Base-by-base conservation (phyloP, 306 rosid genomes). In the Cyamopsis tetragonoloba region DNA sequence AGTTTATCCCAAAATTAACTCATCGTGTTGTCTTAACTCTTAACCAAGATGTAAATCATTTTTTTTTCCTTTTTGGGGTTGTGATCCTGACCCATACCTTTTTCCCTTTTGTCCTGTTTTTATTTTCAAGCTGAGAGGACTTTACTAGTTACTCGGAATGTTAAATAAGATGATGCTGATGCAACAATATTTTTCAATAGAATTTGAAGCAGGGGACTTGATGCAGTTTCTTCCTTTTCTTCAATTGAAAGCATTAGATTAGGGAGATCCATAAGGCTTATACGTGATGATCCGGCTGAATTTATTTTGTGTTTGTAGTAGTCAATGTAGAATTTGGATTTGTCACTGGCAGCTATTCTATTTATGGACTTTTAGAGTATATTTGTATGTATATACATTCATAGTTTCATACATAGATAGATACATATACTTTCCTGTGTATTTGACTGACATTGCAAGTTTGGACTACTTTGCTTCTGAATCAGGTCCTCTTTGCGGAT, bases 401-500 rank as follows among this genome's bases (percentile, higher is more conserved):
- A n/a, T n/a, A n/a, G n/a, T n/a, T n/a, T n/a, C n/a, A n/a, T n/a
- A n/a, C n/a, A n/a, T n/a, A n/a, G n/a, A n/a, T n/a, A n/a, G n/a
- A 8, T 30, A 47, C 43, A 34, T 49, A 27, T 24, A 48, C 14
- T 43, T 49, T 44, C 34, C 30, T 15, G 2, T 54, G 27, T 41
- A 47, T 30, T 68, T 84, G 8, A 24, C 68, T 55, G 20, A 71
- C 10, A 20, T 34, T 14, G 34, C 57, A 28, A 5, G 46, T 47
- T 71, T 66, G 47, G 38, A 79, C 56, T 19, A 37, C 11, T 34
- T 54, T 50, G 63, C n/a, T 31, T 30, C 54, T 44, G 68, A 72
- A 82, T 79, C 79, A 47, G 79, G 62, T 67, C 47, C 49, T 41
- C 7, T 32, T 65, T 17, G 30, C 34, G 22, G 79, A 48, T 67